Evolutionary conservation across 805 yeast genomes (phyloP).

Genomic region (Suhomyces tanzawaensis): DNA sequence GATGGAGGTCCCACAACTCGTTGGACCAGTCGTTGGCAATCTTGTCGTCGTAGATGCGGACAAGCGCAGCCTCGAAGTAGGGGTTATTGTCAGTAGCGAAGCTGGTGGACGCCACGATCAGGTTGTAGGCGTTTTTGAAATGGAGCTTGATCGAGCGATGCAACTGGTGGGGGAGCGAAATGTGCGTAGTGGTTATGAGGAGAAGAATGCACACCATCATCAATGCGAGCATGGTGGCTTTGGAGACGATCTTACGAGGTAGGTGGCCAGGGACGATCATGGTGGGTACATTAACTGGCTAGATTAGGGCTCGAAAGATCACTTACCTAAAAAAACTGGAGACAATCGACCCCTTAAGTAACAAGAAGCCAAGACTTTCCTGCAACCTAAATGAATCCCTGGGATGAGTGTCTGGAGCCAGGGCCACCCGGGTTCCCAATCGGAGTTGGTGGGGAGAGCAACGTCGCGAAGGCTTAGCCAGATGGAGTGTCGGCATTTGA

Average conservation of each 20-base stretch:
- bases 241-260: not conserved
- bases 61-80: conserved; percentile 11
- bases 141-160: conserved; percentile 16
- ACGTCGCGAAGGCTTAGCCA: too few relatives aligned
- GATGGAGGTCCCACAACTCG: conserved; percentile 26
- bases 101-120: conserved; percentile 15
- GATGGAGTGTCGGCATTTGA: too few relatives aligned
- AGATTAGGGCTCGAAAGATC: too few relatives aligned
- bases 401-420: too few relatives aligned
- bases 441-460: too few relatives aligned
- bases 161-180: not conserved
- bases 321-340: too few relatives aligned
- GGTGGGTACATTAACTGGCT: too few relatives aligned
- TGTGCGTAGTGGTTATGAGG: not conserved
- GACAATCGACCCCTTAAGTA: too few relatives aligned
- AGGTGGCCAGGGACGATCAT: not conserved
- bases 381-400: too few relatives aligned
- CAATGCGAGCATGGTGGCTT: not conserved
- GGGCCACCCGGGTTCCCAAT: too few relatives aligned
- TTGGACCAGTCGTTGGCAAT: conserved; percentile 10
- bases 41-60: conserved; percentile 12
- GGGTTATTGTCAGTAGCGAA: conserved; percentile 15
- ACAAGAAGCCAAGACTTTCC: too few relatives aligned
- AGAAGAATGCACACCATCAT: not conserved
- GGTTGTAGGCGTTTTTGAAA: conserved; percentile 16